Base-by-base conservation (phyloP, 805 yeast genomes). In the Brettanomyces anomalus region DNA sequence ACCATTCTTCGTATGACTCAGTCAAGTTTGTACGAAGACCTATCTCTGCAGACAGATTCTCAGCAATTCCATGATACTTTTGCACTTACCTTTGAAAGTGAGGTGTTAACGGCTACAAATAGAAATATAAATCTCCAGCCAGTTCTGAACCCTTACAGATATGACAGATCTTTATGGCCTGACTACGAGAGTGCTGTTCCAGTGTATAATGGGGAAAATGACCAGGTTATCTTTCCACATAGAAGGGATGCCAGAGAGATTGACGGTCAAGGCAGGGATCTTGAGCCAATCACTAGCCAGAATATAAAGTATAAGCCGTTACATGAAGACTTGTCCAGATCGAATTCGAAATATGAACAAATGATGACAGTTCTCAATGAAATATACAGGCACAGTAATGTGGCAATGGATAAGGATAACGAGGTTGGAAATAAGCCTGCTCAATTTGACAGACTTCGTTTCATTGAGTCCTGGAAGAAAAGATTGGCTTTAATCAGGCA, bases 291-390 rank as follows among this genome's bases (percentile, higher is more conserved):
- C 3, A 53, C 48, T 18, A 51, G 47, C 37, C 57, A 54, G 32
- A 58, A 46, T 43, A 55, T 52, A 41, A 46, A 58, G 48, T 53
- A 61, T 53, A 40, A 45, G 58, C 63, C 53, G 42, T 70, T 81
- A 37, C 87, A 80, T 52, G 88, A 81, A 55, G 87, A 82, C 49
- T 57, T 69, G 20, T 76, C 79, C 33, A 95, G 87, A 57, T 84
- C 84, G 52, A 76, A 80, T 44, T 78, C 89, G 2, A 94, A 87
- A 49, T 87, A 85, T 64, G 97, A 93, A 61, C 95, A 86, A 56
- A 68, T 88, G 57, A 90, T 90, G 97, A 67, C 81, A 26, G 70
- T 78, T 8, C 65, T 80, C 71, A 72, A 71, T 49, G 82, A 79
- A 60, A 34, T 65, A 56, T 43, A 62, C 60, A 42, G 61, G 53